These are phyloP conservation scores for Termitomyces sp. DNA, from an alignment of 768 basidiomycete species.

Conservation along the genomic window DNA sequence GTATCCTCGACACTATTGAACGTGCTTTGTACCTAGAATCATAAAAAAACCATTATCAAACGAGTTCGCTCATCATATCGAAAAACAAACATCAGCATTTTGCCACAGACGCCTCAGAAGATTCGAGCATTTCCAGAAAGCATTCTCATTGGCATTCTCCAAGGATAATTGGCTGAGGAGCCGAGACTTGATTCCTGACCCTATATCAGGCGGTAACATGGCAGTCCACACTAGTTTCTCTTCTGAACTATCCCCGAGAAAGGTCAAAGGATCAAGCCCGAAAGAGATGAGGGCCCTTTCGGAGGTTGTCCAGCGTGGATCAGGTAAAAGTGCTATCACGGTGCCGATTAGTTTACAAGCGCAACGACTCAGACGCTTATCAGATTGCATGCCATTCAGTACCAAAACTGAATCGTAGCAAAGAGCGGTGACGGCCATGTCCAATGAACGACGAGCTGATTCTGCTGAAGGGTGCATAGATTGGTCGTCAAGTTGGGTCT, in stretches of 20 bases:
- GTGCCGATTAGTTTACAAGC: constrained; percentile 45
- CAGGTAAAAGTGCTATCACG: constrained; percentile 32
- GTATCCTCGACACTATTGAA: constrained; percentile 21
- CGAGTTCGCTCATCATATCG: not conserved
- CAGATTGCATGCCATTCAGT: constrained; percentile 58
- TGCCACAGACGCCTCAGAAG: constrained; percentile 63
- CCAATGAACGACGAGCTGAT: constrained; percentile 58
- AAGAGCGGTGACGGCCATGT: constrained; percentile 60
- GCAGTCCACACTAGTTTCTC: constrained; percentile 33
- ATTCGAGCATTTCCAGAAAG: constrained; percentile 14
- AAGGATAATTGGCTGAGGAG: constrained; percentile 32
- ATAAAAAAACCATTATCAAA: not conserved
- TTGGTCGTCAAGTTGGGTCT: constrained; percentile 40
- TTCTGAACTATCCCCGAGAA: constrained; percentile 24
- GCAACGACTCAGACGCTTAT: constrained; percentile 54
- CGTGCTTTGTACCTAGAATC: constrained; percentile 46
- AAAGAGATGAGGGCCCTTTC: constrained; percentile 64
- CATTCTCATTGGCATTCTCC: constrained; percentile 6
- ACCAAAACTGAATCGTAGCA: constrained; percentile 63
- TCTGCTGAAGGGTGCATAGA: constrained; percentile 49
- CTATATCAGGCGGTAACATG: constrained; percentile 35
- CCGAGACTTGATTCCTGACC: constrained; percentile 61
- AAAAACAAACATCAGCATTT: constrained; percentile 53
- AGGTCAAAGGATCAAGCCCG: constrained; percentile 60
- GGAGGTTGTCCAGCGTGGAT: constrained; percentile 45